These are phyloP conservation scores for Fomitopsis palustris DNA, from an alignment of 1,284 basidiomycete genomes.

Conservation along the genomic window DNA sequence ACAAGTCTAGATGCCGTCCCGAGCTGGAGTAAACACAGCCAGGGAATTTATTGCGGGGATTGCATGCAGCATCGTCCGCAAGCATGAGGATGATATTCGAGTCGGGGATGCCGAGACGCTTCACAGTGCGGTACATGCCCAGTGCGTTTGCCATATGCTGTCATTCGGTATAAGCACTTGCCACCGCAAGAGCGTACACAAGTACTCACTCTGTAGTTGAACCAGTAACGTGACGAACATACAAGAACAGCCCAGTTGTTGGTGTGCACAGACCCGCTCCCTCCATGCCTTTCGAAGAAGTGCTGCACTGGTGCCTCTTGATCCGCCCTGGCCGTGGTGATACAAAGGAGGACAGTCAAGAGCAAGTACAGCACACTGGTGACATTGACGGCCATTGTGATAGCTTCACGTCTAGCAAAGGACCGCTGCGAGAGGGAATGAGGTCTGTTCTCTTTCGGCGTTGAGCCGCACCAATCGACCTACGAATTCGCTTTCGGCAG, in stretches of 20 bases:
- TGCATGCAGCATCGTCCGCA: conserved; percentile 95
- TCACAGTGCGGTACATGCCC: conserved; percentile 99
- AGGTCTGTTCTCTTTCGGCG: no score
- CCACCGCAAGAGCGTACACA: background rate
- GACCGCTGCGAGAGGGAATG: no score
- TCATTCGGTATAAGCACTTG: background rate
- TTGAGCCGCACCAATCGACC: no score
- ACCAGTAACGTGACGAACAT: conserved; percentile 94
- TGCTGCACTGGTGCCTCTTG: background rate
- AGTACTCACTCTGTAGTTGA: conserved; percentile 89
- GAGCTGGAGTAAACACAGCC: conserved; percentile 88
- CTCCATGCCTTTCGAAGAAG: conserved; percentile 2
- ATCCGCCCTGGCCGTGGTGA: background rate
- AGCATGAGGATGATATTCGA: conserved; percentile 99
- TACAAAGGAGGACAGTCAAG: no score
- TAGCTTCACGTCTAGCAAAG: no score
- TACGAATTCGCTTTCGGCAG: no score
- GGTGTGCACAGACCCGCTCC: conserved; percentile 62
- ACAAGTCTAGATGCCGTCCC: conserved; percentile 81
- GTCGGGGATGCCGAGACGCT: conserved; percentile 96
- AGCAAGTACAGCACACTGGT: no score
- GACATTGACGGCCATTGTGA: no score
- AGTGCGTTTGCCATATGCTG: conserved; percentile 98
- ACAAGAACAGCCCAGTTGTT: conserved; percentile 99
- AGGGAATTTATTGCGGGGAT: conserved; percentile 88